phyloP scores from a whole-genome alignment of 2,329 filamentous ascomycete species.

The Arachnopeziza araneosa region DNA sequence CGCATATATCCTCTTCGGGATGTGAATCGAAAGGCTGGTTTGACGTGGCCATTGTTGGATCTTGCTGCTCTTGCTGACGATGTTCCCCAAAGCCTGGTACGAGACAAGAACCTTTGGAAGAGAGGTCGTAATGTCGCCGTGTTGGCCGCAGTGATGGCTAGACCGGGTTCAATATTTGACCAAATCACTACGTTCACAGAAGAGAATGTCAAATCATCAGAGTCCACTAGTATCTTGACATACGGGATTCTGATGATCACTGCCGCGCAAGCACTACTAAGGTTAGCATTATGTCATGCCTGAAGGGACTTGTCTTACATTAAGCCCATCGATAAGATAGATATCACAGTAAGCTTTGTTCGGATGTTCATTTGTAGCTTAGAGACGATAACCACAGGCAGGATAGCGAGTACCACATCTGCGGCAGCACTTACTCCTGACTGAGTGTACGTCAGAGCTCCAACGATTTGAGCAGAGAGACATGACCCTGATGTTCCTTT shows the following conservation, averaged over 20 bases:
- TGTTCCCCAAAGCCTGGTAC: background rate
- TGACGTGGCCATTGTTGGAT: background rate
- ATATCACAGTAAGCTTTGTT: constrained; percentile 41
- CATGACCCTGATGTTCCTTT: constrained; percentile 36
- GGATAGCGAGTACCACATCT: constrained; percentile 44
- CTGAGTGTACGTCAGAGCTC: constrained; percentile 40
- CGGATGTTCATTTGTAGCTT: constrained; percentile 42
- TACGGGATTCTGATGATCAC: constrained; percentile 28
- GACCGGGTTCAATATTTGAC: constrained; percentile 21
- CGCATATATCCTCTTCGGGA: background rate
- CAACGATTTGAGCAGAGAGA: constrained; percentile 35
- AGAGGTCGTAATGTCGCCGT: constrained; percentile 23
- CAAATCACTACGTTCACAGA: constrained; percentile 25
- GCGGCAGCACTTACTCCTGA: constrained; percentile 39
- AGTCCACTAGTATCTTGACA: constrained; percentile 13
- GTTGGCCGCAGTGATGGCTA: constrained; percentile 19
- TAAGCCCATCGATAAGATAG: constrained; percentile 45
- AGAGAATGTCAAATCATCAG: constrained; percentile 23
- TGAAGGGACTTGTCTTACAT: constrained; percentile 33
- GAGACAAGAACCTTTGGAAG: constrained; percentile 9
- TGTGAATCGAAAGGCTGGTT: background rate
- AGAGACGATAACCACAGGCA: constrained; percentile 48
- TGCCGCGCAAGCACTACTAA: constrained; percentile 19
- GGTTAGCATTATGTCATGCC: background rate
- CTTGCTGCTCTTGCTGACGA: background rate